These are phyloP conservation scores for Celoporthe dispersa DNA, from an alignment of 2,329 filamentous ascomycete species.

Conservation along the genomic window DNA sequence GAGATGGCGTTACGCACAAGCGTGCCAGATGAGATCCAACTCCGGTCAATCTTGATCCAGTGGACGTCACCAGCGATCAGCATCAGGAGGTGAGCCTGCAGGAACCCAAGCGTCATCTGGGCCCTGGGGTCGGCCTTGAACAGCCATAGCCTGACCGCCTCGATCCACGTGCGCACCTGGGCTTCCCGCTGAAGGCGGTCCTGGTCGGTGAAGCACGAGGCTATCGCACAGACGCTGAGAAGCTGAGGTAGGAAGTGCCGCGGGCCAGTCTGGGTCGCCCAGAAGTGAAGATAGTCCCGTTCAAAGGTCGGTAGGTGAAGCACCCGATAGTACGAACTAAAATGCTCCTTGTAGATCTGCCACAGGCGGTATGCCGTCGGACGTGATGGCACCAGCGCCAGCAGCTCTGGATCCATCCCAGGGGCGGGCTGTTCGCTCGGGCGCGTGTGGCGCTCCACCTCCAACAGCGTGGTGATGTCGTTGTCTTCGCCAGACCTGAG, in stretches of 20 bases:
- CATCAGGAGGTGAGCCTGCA: conserved; percentile 26
- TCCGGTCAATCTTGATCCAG: conserved; percentile 27
- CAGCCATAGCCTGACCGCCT: conserved; percentile 23
- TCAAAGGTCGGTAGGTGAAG: conserved; percentile 33
- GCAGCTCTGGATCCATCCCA: conserved; percentile 20
- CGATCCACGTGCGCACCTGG: conserved; percentile 21
- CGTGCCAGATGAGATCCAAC: conserved; percentile 24
- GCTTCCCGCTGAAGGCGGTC: conserved; percentile 12
- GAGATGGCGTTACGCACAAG: conserved; percentile 24
- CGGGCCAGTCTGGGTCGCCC: conserved; percentile 25
- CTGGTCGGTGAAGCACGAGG: conserved; percentile 11
- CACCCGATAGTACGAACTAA: conserved; percentile 32
- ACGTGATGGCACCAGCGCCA: conserved; percentile 30
- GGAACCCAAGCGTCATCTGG: conserved; percentile 21
- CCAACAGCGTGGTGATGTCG: conserved; percentile 23
- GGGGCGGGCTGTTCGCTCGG: conserved; percentile 17
- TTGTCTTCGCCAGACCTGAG: conserved; percentile 19
- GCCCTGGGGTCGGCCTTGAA: conserved; percentile 24
- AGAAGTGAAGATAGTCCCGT: conserved; percentile 32
- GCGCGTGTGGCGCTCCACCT: conserved; percentile 29
- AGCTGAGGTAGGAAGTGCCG: conserved; percentile 22
- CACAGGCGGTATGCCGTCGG: conserved; percentile 30
- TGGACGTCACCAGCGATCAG: conserved; percentile 25
- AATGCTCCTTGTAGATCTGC: conserved; percentile 30
- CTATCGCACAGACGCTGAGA: conserved; percentile 23